Evolutionary conservation across 1,284 basidiomycete species (phyloP).

Genomic region (Melampsora americana): DNA sequence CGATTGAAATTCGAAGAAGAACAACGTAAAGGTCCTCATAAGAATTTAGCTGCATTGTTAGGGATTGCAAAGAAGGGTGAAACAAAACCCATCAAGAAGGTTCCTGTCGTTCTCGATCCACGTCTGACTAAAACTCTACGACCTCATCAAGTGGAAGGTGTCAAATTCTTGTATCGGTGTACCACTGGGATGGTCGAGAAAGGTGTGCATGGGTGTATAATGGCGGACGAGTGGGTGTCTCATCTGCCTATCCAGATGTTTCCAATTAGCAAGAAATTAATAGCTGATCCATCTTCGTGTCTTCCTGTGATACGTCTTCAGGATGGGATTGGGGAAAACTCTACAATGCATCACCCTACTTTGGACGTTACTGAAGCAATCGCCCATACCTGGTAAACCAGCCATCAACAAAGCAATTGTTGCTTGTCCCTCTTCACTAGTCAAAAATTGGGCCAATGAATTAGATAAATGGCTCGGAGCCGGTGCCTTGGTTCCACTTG

Average conservation of each 20-base stretch:
- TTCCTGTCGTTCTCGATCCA: slow-evolving; percentile 95
- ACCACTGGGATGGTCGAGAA: slow-evolving; percentile 88
- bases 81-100: slow-evolving; percentile 62
- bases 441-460: slow-evolving; percentile 99
- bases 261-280: neutral
- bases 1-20: slow-evolving; percentile 58
- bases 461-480: slow-evolving; percentile 90
- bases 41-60: slow-evolving; percentile 77
- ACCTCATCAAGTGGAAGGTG: slow-evolving; percentile 96
- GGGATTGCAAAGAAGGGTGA: slow-evolving; percentile 64
- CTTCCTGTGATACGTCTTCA: neutral
- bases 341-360: slow-evolving; percentile 93
- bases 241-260: neutral
- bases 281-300: neutral
- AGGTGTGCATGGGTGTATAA: slow-evolving; percentile 85
- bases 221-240: slow-evolving; percentile 97
- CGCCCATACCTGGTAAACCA: slow-evolving; percentile 75
- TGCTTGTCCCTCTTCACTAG: slow-evolving; percentile 91
- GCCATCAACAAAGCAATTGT: slow-evolving; percentile 98
- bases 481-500: slow-evolving; percentile 72
- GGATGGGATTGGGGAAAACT: slow-evolving; percentile 64
- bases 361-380: slow-evolving; percentile 97
- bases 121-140: slow-evolving; percentile 78
- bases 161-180: slow-evolving; percentile 96
- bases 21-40: slow-evolving; percentile 63